Base-by-base conservation (phyloP, 306 rosid species). In the Echinosophora koreensis region DNA sequence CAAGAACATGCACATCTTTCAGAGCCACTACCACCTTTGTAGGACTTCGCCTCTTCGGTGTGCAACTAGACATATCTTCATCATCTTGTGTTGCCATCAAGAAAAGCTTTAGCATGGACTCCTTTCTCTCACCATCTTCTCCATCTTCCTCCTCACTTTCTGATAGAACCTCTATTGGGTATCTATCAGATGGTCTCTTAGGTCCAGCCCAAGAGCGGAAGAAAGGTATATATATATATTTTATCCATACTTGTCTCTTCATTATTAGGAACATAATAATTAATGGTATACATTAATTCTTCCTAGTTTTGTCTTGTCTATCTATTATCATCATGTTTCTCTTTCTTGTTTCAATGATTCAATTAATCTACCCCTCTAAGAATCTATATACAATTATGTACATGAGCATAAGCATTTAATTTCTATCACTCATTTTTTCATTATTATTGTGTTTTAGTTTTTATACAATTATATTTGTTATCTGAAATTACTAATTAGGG, bases 21-120 rank as follows among this genome's bases (percentile, higher is more conserved):
- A 87, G 85, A 81, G 79, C 58, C 2, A 57, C 71, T 73, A 76
- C 50, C 71, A 73, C 50, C 72, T 61, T 49, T 39, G 82, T 65
- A 70, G 87, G 93, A 52, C 77, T 92, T 64, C 84, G 93, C 66
- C 97, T 95, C 59, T 95, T 95, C 13, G 99, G 99, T 1, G 96
- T 90, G 56, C 95, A 92, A 61, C 84, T 95, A n/a, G 90, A 85
- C 34, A 8, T 67, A 13, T 79, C 78, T n/a, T 63, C 63, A 35
- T 62, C 77, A 37, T 3, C 2, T 8, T 18, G 15, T 64, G 57
- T 65, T 63, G 28, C 72, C 57, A 85, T 92, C 72, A 94, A 88
- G 86, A 94, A 94, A 77, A 90, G 97, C 78, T 83, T 90, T 37
- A 90, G 97, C 88, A 79, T 89, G 89, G 97, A 89, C 38, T 92